A percentile compares a stretch with the other conserved stretches of the same genome.
These are phyloP conservation scores for Papiliotrema terrestris DNA, from an alignment of 1,284 basidiomycete genomes.

Conservation along the genomic window DNA sequence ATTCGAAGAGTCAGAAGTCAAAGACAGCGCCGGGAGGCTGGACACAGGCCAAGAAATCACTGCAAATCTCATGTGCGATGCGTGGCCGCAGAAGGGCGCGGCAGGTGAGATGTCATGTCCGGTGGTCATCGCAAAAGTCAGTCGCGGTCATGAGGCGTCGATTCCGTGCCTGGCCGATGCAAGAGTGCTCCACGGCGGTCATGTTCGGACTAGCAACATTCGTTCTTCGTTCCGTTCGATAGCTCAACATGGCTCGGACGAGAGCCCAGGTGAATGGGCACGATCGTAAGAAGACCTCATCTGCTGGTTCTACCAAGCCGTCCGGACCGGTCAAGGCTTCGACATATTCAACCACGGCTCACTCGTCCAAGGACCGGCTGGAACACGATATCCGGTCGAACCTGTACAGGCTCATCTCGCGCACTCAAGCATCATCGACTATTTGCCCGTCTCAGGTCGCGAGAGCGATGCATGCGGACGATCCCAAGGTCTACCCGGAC, in stretches of 20 bases:
- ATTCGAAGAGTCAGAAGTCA: too few species aligned
- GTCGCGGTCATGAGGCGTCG: too few species aligned
- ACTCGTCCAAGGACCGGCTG: background rate
- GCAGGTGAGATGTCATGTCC: too few species aligned
- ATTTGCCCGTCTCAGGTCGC: conserved; percentile 34
- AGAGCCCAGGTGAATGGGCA: too few species aligned
- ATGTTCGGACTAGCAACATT: background rate
- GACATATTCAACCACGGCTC: background rate
- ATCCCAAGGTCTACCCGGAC: conserved; percentile 16
- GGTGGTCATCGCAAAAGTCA: too few species aligned
- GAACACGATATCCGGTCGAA: conserved; percentile 5
- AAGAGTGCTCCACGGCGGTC: background rate
- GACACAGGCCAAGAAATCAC: too few species aligned
- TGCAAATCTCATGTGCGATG: too few species aligned
- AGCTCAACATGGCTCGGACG: too few species aligned
- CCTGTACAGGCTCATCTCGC: conserved; percentile 16
- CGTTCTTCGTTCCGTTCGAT: background rate
- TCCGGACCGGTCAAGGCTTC: background rate
- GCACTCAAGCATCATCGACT: conserved; percentile 11
- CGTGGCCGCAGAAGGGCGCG: too few species aligned
- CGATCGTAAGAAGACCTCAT: background rate
- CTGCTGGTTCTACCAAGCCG: background rate
- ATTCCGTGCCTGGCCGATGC: too few species aligned
- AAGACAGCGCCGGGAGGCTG: too few species aligned
- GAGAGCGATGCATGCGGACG: conserved; percentile 13